Percentiles rank a stretch among this genome's conserved stretches.
Evolutionary conservation across 2,329 filamentous ascomycete genomes (phyloP).

Genomic region (Aspergillus brunneoviolaceus): DNA sequence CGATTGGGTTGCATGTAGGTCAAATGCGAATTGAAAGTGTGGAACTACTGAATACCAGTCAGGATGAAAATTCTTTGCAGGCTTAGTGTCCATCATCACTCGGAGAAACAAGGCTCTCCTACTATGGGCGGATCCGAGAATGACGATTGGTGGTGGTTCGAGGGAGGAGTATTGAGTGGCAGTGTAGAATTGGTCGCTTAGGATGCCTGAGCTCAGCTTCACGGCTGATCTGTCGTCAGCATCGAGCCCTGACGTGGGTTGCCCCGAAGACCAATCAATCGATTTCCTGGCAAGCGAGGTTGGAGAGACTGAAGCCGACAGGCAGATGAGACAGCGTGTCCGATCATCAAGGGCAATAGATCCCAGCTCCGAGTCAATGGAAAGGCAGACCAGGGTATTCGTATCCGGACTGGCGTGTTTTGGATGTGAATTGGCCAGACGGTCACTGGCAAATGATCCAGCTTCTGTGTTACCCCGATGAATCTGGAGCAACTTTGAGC

Average conservation of each 20-base stretch:
- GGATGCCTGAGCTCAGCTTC: not conserved
- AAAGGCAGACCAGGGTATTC: conserved; percentile 3
- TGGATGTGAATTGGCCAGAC: conserved; percentile 2
- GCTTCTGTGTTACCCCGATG: conserved; percentile 4
- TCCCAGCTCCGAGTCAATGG: not conserved
- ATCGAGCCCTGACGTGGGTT: not conserved
- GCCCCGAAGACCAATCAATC: not conserved
- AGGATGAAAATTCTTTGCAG: not conserved
- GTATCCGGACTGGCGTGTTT: conserved; percentile 2
- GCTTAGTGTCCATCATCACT: not conserved
- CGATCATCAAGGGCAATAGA: not conserved
- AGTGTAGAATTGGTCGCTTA: not conserved
- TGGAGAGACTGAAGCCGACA: not conserved
- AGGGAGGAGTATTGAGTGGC: not conserved
- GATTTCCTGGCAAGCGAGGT: not conserved
- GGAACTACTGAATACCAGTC: not conserved
- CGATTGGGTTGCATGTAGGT: not conserved
- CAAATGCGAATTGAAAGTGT: not conserved
- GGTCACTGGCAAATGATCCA: conserved; percentile 3
- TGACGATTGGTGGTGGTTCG: not conserved
- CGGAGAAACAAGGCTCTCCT: not conserved
- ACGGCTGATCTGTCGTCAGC: conserved; percentile 7
- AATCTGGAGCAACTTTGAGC: not conserved
- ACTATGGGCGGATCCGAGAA: not conserved
- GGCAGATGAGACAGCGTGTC: not conserved